Conservation (phyloP, 257 asterid genomes). For the Solanum appendiculatum region DNA sequence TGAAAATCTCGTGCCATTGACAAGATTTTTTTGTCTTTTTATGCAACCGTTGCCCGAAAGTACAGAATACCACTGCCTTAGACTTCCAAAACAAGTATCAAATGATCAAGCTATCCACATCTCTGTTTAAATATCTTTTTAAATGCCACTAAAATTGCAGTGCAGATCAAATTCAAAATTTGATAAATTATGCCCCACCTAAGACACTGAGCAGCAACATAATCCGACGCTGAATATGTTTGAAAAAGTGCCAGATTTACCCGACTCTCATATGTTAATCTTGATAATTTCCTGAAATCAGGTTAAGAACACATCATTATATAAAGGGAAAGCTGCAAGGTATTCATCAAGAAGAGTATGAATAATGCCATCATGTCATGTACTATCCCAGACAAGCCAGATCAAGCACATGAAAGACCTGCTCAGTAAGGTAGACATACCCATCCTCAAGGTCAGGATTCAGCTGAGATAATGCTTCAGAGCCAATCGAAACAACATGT, state of each 20-base stretch:
- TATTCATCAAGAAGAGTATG: neutral
- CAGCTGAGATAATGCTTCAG: slow-evolving; percentile 62
- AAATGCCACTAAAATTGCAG: neutral
- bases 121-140: neutral
- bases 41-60: neutral
- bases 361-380: neutral
- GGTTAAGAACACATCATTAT: neutral
- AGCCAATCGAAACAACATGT: slow-evolving; percentile 78
- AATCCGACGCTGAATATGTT: neutral
- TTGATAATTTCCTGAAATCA: neutral
- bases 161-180: neutral
- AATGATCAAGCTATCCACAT: neutral
- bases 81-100: neutral
- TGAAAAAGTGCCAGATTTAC: neutral
- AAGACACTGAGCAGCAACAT: neutral
- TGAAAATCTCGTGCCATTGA: neutral
- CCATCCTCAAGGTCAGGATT: slow-evolving; percentile 81
- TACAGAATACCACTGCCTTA: neutral
- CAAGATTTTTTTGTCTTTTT: neutral
- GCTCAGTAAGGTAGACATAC: slow-evolving; percentile 11
- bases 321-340: neutral
- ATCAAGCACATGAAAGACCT: neutral
- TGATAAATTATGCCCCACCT: neutral
- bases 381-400: neutral
- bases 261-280: neutral